A percentile compares a stretch with the other conserved stretches of the same genome.
phyloP scores from a whole-genome alignment of 2,329 filamentous ascomycete genomes.

The Diplodia seriata region DNA sequence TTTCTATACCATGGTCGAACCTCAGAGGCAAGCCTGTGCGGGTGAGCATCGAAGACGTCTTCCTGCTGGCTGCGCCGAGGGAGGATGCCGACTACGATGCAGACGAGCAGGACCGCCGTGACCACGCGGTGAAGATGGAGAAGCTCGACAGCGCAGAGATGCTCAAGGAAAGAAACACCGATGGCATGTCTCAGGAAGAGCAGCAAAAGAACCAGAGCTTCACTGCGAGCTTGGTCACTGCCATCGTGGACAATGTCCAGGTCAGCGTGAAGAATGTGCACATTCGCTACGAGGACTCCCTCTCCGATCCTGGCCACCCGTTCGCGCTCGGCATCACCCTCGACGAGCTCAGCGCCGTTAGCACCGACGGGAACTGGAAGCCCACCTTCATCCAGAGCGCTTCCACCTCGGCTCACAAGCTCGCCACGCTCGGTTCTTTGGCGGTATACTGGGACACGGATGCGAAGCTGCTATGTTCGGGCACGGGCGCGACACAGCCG shows the following conservation, averaged over 20 bases:
- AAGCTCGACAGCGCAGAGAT: slow-evolving; percentile 96
- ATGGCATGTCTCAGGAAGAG: slow-evolving; percentile 92
- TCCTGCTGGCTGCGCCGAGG: slow-evolving; percentile 90
- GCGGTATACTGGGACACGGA: slow-evolving; percentile 99
- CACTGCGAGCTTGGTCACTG: slow-evolving; percentile 90
- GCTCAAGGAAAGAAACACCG: slow-evolving; percentile 88
- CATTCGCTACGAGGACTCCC: slow-evolving; percentile 95
- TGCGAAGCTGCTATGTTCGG: slow-evolving; percentile 79
- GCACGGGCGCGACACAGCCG: slow-evolving; percentile 71
- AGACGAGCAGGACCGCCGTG: slow-evolving; percentile 86
- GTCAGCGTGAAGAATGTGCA: slow-evolving; percentile 99
- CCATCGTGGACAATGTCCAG: slow-evolving; percentile 98
- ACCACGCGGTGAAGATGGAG: slow-evolving; percentile 96
- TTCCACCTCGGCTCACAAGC: slow-evolving; percentile 83
- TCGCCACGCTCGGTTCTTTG: slow-evolving; percentile 86
- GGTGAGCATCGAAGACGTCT: slow-evolving; percentile 96
- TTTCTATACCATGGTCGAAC: slow-evolving; percentile 98
- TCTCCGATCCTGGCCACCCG: slow-evolving; percentile 92
- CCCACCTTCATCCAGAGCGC: slow-evolving; percentile 95
- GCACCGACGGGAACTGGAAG: slow-evolving; percentile 92
- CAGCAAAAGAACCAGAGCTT: slow-evolving; percentile 98
- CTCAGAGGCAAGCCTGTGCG: slow-evolving; percentile 92
- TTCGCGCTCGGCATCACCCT: slow-evolving; percentile 92
- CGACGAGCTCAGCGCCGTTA: slow-evolving; percentile 95
- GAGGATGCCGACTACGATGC: slow-evolving; percentile 93